Conservation (phyloP, 805 yeast species). For the Millerago galiae region DNA sequence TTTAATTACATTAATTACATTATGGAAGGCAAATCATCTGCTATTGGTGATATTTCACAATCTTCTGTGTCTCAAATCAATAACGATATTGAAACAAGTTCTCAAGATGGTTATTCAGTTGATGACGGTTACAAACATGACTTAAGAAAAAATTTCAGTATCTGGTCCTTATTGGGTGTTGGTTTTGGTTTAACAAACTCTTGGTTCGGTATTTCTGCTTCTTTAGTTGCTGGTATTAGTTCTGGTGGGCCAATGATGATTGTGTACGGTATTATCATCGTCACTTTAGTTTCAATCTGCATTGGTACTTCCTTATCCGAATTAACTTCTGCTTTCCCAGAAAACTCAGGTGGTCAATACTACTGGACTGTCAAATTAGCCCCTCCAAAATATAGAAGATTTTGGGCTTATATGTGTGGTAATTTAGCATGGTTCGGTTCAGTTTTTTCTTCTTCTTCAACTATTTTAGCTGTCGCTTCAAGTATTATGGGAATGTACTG, state of each 20-base stretch:
- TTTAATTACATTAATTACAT: too few species aligned
- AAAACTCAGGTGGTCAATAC: constrained; percentile 50
- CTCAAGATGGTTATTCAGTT: background rate
- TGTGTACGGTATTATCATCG: constrained; percentile 48
- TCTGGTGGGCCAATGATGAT: constrained; percentile 53
- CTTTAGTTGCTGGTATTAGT: constrained; percentile 44
- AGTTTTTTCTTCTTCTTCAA: constrained; percentile 53
- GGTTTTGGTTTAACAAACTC: constrained; percentile 55
- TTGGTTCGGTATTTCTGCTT: constrained; percentile 55
- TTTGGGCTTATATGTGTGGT: constrained; percentile 47
- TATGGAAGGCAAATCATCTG: background rate
- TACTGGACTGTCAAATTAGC: constrained; percentile 50
- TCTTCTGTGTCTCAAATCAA: background rate
- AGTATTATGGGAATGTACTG: constrained; percentile 43
- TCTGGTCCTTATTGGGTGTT: constrained; percentile 44
- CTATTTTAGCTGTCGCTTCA: constrained; percentile 45
- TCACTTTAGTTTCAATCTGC: constrained; percentile 39
- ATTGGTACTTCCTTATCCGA: constrained; percentile 46
- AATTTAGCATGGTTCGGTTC: constrained; percentile 57
- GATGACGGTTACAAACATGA: constrained; percentile 16
- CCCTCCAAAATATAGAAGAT: constrained; percentile 29
- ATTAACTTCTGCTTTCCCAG: constrained; percentile 43
- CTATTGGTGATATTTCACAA: background rate
- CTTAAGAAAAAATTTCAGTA: constrained; percentile 27
- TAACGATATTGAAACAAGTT: background rate